Conservation (phyloP, 2,329 filamentous ascomycete genomes). For the Pyrenophora seminiperda region DNA sequence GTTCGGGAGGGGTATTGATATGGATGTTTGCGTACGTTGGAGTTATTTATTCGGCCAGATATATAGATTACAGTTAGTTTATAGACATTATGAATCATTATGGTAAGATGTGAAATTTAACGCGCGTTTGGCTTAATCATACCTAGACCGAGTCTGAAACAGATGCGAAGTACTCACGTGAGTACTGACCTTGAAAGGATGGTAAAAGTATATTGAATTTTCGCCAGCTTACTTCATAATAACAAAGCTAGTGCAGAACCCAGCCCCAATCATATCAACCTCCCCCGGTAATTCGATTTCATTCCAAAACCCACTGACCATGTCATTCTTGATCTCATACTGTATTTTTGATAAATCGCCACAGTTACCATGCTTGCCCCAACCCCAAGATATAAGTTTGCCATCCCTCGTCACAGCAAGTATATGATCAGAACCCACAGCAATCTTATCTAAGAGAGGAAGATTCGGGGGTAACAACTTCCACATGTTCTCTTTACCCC, state of each 20-base stretch:
- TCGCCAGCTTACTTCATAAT: slow-evolving; percentile 11
- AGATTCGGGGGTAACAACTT: slow-evolving; percentile 72
- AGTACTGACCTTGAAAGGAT: not conserved
- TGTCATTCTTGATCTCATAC: slow-evolving; percentile 30
- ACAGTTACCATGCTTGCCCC: slow-evolving; percentile 98
- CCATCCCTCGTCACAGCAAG: slow-evolving; percentile 69
- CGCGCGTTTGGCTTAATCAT: too few species aligned
- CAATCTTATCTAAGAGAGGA: slow-evolving; percentile 66
- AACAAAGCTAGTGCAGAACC: slow-evolving; percentile 40
- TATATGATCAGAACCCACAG: slow-evolving; percentile 88
- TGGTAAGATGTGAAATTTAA: too few species aligned
- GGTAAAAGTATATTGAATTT: not conserved
- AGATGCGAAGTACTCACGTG: too few species aligned
- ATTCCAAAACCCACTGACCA: slow-evolving; percentile 40
- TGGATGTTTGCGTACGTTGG: not conserved
- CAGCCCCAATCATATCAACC: slow-evolving; percentile 31
- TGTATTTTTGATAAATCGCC: slow-evolving; percentile 53
- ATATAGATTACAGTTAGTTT: not conserved
- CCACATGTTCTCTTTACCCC: slow-evolving; percentile 86
- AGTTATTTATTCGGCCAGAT: too few species aligned
- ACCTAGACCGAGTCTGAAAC: too few species aligned
- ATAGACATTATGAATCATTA: not conserved
- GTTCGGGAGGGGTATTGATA: slow-evolving; percentile 25
- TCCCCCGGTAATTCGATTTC: slow-evolving; percentile 30
- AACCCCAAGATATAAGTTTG: slow-evolving; percentile 84